Base-by-base conservation (phyloP, 768 basidiomycete species). In the Lactarius sanguifluus region DNA sequence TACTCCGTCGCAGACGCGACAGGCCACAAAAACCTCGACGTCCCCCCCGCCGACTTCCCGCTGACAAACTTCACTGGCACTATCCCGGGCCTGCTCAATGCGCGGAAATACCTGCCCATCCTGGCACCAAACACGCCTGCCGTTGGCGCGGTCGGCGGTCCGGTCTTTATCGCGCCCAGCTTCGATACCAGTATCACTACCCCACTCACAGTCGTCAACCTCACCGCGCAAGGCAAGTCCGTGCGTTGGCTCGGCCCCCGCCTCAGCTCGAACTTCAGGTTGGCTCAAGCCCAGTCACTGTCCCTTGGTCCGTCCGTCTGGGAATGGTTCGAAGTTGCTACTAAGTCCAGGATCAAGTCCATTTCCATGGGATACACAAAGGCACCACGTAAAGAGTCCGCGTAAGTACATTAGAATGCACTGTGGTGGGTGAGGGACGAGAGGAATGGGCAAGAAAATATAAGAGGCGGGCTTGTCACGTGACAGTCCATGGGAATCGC, bases 1-100 rank as follows among this genome's bases (percentile, higher is more conserved):
- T 85, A 82, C 75, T 63, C 74, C 57, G 84, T 87, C 59, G 84
- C 82, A 7, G 66, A 80, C 57, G 66, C 72, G 9, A 82, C 82
- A 2, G 77, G 76, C 52, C 85, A 86, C 75, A n/a, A 70, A 70
- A 80, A 82, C 73, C 62, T 76, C 61, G 58, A 78, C 54, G 72
- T 77, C 65, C 61, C 73, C 8, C 56, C 63, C 28, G 25, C 65
- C 57, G 59, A 67, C 5, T 64, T 77, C 55, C 78, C 82, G 1
- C 62, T 76, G 32, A 72, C 79, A 45, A 85, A 85, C 73, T 16
- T 77, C 3, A 80, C 80, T 4, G 79, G 77, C 45, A 77, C 72
- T 15, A 75, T 76, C 64, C 76, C 81, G 10, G 84, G 84, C 30
- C 73, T 81, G 36, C 75, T 83, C 69, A 83, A 82, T 71, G 70